These are phyloP conservation scores for Solanum sitiens DNA, from an alignment of 257 asterid genomes.

Conservation along the genomic window DNA sequence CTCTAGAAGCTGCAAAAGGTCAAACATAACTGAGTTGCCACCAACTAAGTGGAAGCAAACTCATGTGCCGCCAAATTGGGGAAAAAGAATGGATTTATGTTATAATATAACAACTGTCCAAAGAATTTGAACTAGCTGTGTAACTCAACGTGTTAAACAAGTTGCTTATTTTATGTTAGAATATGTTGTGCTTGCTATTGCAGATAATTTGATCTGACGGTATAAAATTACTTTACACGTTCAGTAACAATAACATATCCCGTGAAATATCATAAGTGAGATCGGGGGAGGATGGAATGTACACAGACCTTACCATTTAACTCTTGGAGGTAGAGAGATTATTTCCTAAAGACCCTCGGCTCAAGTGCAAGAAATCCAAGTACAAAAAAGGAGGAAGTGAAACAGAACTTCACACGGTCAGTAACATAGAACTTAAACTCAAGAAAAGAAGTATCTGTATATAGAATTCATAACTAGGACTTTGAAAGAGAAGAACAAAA, in stretches of 20 bases:
- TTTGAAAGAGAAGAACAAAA: background rate
- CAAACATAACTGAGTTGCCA: background rate
- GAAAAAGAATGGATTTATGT: background rate
- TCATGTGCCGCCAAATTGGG: background rate
- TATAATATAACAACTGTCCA: background rate
- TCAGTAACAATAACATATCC: background rate
- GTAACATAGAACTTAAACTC: background rate
- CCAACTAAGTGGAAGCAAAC: background rate
- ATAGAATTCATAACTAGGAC: background rate
- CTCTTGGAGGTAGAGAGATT: rapidly evolving
- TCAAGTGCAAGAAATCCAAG: background rate
- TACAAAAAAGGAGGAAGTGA: background rate
- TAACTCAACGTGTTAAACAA: background rate
- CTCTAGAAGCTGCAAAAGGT: background rate
- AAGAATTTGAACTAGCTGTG: background rate
- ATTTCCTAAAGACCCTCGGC: background rate
- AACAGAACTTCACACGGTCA: background rate
- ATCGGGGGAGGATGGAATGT: too few species aligned
- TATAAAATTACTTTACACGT: background rate
- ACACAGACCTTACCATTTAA: background rate
- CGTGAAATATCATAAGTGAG: too few species aligned
- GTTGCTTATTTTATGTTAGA: background rate
- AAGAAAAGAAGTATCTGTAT: background rate
- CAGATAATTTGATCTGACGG: background rate
- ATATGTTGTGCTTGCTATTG: background rate